Evolutionary conservation across 176 grass and related monocot species (phyloP).

Genomic region (Elaeis guineensis): DNA sequence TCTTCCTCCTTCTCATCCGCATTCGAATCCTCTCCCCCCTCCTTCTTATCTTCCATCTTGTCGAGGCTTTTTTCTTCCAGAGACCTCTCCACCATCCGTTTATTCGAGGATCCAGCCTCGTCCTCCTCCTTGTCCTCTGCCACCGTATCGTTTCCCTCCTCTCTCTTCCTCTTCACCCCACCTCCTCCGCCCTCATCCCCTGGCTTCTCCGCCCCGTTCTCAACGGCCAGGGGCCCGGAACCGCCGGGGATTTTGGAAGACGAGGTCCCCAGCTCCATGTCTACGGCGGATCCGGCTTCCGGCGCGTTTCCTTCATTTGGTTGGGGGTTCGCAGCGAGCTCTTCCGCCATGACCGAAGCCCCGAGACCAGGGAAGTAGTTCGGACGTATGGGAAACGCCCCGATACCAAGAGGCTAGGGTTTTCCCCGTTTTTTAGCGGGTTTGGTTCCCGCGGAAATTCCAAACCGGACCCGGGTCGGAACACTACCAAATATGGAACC

Average conservation of each 20-base stretch:
- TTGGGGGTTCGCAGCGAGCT: neutral
- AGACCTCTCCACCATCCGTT: conserved; percentile 19
- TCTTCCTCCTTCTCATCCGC: neutral
- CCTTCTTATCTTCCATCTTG: conserved; percentile 13
- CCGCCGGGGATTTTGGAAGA: no score
- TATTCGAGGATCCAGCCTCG: conserved; percentile 20
- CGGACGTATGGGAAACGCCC: no score
- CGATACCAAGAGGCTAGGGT: no score
- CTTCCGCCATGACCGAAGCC: conserved; percentile 16
- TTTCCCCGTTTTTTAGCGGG: no score
- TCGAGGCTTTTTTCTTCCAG: conserved; percentile 19
- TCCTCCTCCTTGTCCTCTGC: conserved; percentile 4
- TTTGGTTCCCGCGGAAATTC: no score
- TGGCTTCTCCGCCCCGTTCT: neutral
- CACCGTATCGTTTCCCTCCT: conserved; percentile 27
- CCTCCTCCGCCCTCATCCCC: neutral
- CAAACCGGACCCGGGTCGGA: no score
- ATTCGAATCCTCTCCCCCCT: conserved; percentile 2
- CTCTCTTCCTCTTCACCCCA: conserved; percentile 12
- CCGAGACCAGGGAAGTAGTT: no score
- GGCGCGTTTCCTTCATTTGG: neutral
- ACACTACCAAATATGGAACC: no score
- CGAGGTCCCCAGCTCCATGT: no score
- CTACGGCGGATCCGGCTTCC: no score
- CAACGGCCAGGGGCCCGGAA: no score